Conservation (phyloP, 2,329 filamentous ascomycete species). For the Alternaria viburni region DNA sequence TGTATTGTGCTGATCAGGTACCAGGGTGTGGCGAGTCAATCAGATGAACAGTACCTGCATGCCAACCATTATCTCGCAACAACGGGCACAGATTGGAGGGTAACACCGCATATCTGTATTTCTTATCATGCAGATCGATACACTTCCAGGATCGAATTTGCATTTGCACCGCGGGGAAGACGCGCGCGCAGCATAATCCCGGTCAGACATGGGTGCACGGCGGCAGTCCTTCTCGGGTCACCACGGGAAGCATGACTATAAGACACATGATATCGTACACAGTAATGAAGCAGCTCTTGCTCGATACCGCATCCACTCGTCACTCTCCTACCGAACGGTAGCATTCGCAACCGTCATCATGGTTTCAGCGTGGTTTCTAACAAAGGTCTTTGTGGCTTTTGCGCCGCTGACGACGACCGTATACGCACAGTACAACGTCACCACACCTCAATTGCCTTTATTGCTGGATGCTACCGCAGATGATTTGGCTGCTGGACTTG, state of each 20-base stretch:
- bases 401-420: slow-evolving; percentile 25
- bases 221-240: slow-evolving; percentile 14
- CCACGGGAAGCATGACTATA: slow-evolving; percentile 15
- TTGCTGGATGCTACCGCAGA: slow-evolving; percentile 61
- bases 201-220: slow-evolving; percentile 17
- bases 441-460: slow-evolving; percentile 31
- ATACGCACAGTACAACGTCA: slow-evolving; percentile 17
- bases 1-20: not conserved
- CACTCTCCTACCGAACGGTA: not conserved
- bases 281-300: not conserved
- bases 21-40: not conserved
- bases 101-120: not conserved
- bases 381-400: slow-evolving; percentile 25
- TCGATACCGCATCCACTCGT: not conserved
- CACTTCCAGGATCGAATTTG: slow-evolving; percentile 11
- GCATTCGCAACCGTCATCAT: slow-evolving; percentile 18
- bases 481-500: slow-evolving; percentile 58
- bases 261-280: slow-evolving; percentile 1
- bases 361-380: slow-evolving; percentile 26
- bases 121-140: slow-evolving; percentile 27
- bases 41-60: slow-evolving; percentile 3
- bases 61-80: not conserved
- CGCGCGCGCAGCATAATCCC: slow-evolving; percentile 2
- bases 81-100: not conserved
- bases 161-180: slow-evolving; percentile 16